phyloP scores from a whole-genome alignment of 1,284 basidiomycete genomes.

The Anthracocystis setariae region DNA sequence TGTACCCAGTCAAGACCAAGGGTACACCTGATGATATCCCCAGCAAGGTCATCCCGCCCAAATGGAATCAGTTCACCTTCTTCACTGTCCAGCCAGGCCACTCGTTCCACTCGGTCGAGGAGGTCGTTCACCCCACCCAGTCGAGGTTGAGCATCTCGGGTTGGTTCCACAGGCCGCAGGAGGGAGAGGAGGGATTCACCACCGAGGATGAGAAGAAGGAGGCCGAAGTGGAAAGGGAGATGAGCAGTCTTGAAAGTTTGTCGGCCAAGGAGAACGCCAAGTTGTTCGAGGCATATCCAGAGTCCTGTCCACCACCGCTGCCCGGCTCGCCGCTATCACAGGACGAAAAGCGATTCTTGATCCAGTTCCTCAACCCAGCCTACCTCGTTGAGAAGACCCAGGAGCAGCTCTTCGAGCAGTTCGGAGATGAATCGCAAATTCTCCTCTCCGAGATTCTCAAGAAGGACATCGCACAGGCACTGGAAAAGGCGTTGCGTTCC shows the following conservation, averaged over 20 bases:
- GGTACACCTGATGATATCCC: conserved; percentile 60
- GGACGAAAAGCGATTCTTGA: conserved; percentile 62
- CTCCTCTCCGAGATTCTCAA: conserved; percentile 70
- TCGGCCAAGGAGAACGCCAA: conserved; percentile 75
- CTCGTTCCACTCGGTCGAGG: conserved; percentile 97
- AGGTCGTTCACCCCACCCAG: conserved; percentile 73
- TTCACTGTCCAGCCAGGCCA: conserved; percentile 85
- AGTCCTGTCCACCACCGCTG: conserved; percentile 46
- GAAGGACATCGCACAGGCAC: conserved; percentile 56
- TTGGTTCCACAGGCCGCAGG: conserved; percentile 88
- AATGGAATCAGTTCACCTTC: conserved; percentile 97
- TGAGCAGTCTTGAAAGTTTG: conserved; percentile 70
- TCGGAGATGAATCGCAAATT: conserved; percentile 87
- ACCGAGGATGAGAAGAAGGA: conserved; percentile 71
- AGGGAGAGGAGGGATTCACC: conserved; percentile 87
- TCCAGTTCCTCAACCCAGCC: conserved; percentile 84
- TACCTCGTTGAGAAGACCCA: conserved; percentile 87
- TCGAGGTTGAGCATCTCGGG: conserved; percentile 83
- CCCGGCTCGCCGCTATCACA: conserved; percentile 60
- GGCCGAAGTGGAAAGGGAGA: conserved; percentile 55
- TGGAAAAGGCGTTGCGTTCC: conserved; percentile 53
- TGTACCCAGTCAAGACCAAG: conserved; percentile 76
- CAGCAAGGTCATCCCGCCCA: conserved; percentile 59
- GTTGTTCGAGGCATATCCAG: conserved; percentile 71
- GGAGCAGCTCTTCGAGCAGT: conserved; percentile 81